phyloP scores from a whole-genome alignment of 2,329 filamentous ascomycete species.

The Colletotrichum zoysiae region DNA sequence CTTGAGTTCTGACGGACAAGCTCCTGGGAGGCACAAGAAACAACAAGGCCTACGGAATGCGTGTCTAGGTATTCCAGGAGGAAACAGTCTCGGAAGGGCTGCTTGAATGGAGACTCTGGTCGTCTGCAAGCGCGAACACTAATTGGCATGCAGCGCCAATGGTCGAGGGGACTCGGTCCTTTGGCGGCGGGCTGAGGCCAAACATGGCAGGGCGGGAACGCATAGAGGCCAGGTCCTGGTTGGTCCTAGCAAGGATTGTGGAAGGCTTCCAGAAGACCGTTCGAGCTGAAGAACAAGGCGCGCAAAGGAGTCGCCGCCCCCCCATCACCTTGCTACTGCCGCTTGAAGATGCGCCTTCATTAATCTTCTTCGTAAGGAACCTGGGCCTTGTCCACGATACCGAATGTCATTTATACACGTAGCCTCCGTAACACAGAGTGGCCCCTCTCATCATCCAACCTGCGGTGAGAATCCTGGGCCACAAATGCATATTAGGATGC shows the following conservation, averaged over 20 bases:
- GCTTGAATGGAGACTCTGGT: neutral
- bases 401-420: constrained; percentile 2
- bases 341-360: constrained; percentile 14
- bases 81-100: constrained; percentile 15
- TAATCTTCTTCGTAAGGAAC: constrained; percentile 22
- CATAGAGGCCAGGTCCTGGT: constrained; percentile 32
- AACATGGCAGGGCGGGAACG: constrained; percentile 33
- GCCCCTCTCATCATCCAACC: constrained; percentile 17
- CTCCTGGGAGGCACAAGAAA: constrained; percentile 15
- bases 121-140: constrained; percentile 15
- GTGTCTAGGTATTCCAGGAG: neutral
- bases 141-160: neutral
- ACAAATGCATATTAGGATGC: neutral
- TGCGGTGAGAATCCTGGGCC: constrained; percentile 29
- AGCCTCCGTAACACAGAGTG: neutral
- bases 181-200: constrained; percentile 11
- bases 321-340: constrained; percentile 24
- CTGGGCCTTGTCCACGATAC: constrained; percentile 28
- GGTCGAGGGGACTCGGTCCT: neutral
- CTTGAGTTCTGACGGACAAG: neutral
- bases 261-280: constrained; percentile 41
- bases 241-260: constrained; percentile 36
- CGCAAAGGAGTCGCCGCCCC: constrained; percentile 18
- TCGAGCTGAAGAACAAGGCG: constrained; percentile 37
- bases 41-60: constrained; percentile 5